A percentile compares a stretch with the other conserved stretches of the same genome.
Evolutionary conservation across 345 rosid genomes (phyloP).

Genomic region (Rhizophora apiculata): DNA sequence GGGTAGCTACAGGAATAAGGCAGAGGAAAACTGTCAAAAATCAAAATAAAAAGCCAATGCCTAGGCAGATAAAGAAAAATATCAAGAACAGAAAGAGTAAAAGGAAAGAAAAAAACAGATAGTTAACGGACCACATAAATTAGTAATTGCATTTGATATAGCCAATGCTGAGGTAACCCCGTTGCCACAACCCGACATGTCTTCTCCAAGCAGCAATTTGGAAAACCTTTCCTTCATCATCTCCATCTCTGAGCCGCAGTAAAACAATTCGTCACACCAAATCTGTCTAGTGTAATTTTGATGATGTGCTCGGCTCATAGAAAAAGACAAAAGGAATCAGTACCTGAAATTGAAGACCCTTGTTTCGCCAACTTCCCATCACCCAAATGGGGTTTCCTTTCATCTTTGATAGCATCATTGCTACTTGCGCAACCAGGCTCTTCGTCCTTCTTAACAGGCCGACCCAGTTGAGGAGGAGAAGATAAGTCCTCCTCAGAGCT

Average conservation of each 20-base stretch:
- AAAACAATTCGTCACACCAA: constrained; percentile 13
- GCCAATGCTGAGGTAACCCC: constrained; percentile 94
- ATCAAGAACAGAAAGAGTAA: neutral
- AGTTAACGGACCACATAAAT: constrained; percentile 75
- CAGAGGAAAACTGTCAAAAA: constrained; percentile 3
- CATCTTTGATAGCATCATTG: constrained; percentile 26
- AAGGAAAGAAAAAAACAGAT: neutral
- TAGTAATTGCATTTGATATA: constrained; percentile 91
- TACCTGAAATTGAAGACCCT: constrained; percentile 61
- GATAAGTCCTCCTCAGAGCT: constrained; percentile 59
- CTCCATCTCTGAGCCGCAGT: constrained; percentile 57
- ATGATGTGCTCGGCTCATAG: neutral
- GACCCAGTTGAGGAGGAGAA: constrained; percentile 50
- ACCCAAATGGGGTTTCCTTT: constrained; percentile 29
- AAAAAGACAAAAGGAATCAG: constrained; percentile 12
- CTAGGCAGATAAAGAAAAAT: neutral
- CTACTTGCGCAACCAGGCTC: constrained; percentile 44
- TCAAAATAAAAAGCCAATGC: constrained; percentile 10
- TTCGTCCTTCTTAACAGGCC: constrained; percentile 41
- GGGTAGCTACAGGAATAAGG: constrained; percentile 54
- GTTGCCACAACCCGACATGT: constrained; percentile 99
- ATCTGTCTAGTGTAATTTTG: constrained; percentile 4
- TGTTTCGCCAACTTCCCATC: constrained; percentile 42
- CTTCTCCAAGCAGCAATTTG: constrained; percentile 93
- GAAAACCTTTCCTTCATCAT: constrained; percentile 98